Evolutionary conservation across 768 basidiomycete genomes (phyloP).

Genomic region (Russula compacta): DNA sequence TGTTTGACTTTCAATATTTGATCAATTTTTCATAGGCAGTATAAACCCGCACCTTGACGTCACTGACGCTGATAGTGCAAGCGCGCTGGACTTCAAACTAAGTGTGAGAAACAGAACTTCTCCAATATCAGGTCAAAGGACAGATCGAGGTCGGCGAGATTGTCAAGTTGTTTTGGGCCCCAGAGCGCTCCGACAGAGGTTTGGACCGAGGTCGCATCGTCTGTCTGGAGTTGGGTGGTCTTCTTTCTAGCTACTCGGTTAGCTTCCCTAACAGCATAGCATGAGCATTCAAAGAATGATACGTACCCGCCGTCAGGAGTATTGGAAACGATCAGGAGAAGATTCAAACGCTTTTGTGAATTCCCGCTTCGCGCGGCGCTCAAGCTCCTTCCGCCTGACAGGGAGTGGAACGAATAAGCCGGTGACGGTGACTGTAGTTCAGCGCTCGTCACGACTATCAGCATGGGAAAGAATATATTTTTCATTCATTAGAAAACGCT

Average conservation of each 20-base stretch:
- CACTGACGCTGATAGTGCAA: too few species aligned
- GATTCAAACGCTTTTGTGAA: slow-evolving; percentile 71
- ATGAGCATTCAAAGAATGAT: neutral
- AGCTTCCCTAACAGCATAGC: neutral
- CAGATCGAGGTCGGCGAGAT: slow-evolving; percentile 65
- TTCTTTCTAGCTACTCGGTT: slow-evolving; percentile 38
- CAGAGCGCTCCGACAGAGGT: slow-evolving; percentile 68
- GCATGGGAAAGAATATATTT: neutral
- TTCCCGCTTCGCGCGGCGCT: slow-evolving; percentile 82
- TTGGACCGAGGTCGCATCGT: slow-evolving; percentile 52
- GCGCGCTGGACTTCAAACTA: too few species aligned
- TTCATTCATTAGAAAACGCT: neutral
- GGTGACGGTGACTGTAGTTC: slow-evolving; percentile 70
- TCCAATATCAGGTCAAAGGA: slow-evolving; percentile 62
- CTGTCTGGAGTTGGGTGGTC: slow-evolving; percentile 61
- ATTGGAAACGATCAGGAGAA: slow-evolving; percentile 68
- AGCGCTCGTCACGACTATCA: slow-evolving; percentile 42
- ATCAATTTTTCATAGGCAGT: too few species aligned
- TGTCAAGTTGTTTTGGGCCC: slow-evolving; percentile 74
- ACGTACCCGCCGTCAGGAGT: slow-evolving; percentile 61
- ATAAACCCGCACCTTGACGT: too few species aligned
- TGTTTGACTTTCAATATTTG: too few species aligned
- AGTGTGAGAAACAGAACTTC: too few species aligned
- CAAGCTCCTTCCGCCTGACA: slow-evolving; percentile 86
- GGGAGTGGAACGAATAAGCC: slow-evolving; percentile 76